Conservation (phyloP, 768 basidiomycete species). For the Pilatotrama ljubarskyi region DNA sequence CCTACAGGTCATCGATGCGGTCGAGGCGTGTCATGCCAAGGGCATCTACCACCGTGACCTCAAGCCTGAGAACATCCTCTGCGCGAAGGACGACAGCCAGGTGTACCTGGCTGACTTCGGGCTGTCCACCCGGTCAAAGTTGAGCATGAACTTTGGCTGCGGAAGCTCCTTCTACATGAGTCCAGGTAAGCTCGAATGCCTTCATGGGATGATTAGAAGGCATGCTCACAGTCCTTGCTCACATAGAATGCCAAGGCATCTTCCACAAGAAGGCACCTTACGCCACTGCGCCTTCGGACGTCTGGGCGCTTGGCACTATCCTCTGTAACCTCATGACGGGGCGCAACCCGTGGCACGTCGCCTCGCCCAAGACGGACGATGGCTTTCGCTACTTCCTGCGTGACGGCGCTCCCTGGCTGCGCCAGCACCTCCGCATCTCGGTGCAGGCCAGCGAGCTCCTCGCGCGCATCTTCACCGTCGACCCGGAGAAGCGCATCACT, state of each 20-base stretch:
- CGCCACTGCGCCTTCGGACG: conserved; percentile 83
- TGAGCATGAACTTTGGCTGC: conserved; percentile 29
- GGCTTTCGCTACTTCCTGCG: conserved; percentile 84
- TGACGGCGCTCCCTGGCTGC: conserved; percentile 72
- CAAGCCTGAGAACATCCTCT: conserved; percentile 56
- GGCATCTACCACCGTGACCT: conserved; percentile 59
- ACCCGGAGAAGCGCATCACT: conserved; percentile 33
- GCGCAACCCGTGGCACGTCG: conserved; percentile 94
- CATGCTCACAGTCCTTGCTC: conserved; percentile 26
- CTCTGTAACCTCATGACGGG: conserved; percentile 95
- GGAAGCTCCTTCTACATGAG: conserved; percentile 36
- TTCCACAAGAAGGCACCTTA: conserved; percentile 64
- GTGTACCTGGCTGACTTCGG: conserved; percentile 57
- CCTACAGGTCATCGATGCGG: conserved; percentile 53
- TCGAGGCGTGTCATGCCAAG: conserved; percentile 48
- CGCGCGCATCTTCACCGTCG: conserved; percentile 31
- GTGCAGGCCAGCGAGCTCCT: conserved; percentile 31
- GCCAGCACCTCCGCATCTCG: conserved; percentile 37
- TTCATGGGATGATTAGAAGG: not conserved
- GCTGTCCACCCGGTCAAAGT: conserved; percentile 30
- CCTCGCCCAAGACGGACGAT: conserved; percentile 66
- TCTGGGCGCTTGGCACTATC: conserved; percentile 96
- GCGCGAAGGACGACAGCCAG: conserved; percentile 38
- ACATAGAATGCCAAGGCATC: conserved; percentile 81
- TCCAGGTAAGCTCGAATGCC: conserved; percentile 29